Evolutionary conservation across 108 stramenopile genomes (phyloP).

Genomic region (Fistulifera solaris): DNA sequence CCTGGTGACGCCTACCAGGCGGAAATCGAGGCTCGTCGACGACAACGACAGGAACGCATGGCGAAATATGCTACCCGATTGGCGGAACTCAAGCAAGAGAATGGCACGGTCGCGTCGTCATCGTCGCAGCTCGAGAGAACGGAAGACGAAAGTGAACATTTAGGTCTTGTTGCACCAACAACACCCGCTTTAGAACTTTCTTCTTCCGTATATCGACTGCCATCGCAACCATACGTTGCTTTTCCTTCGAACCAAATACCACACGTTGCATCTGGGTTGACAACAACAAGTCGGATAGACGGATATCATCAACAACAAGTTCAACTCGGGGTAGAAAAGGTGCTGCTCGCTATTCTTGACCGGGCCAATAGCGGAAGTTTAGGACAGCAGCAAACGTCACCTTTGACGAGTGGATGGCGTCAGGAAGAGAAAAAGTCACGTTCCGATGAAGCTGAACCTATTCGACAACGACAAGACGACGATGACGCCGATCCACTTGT

Average conservation of each 20-base stretch:
- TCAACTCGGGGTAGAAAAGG: constrained; percentile 40
- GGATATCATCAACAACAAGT: constrained; percentile 22
- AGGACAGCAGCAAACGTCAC: neutral
- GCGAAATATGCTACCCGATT: constrained; percentile 34
- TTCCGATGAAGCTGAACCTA: neutral
- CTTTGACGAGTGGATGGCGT: neutral
- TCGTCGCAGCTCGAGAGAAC: neutral
- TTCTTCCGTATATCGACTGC: neutral
- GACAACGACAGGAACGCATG: constrained; percentile 43
- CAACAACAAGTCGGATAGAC: neutral
- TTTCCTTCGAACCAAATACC: neutral
- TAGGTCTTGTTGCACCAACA: neutral
- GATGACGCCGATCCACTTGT: constrained; percentile 14
- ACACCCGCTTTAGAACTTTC: no score
- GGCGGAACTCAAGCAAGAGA: constrained; percentile 29
- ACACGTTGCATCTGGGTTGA: neutral
- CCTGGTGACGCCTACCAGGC: constrained; percentile 3
- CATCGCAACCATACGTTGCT: neutral
- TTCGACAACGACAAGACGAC: neutral
- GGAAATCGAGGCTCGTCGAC: constrained; percentile 13
- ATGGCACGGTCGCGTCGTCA: neutral
- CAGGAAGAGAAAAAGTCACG: constrained; percentile 3
- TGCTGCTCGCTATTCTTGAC: constrained; percentile 42
- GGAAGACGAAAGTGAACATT: neutral
- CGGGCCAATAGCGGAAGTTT: constrained; percentile 21